Evolutionary conservation across 1,284 basidiomycete genomes (phyloP).

Genomic region (Anthracocystis walkeri): DNA sequence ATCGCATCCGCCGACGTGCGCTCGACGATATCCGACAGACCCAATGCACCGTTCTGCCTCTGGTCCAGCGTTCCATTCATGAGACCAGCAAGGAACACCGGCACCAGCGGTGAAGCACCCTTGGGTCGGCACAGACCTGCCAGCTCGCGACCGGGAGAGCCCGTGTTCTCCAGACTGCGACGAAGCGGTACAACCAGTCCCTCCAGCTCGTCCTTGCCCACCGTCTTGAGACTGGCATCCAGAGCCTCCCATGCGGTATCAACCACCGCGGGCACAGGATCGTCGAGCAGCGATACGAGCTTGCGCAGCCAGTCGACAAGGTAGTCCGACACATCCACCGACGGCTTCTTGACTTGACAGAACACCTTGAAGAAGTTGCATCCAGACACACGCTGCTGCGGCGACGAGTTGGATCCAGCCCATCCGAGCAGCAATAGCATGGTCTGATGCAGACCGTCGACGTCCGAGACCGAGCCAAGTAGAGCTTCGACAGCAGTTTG

Average conservation of each 20-base stretch:
- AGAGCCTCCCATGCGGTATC: slow-evolving; percentile 85
- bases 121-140: slow-evolving; percentile 90
- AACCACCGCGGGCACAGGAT: slow-evolving; percentile 80
- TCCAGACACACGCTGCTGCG: slow-evolving; percentile 53
- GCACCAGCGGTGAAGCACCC: slow-evolving; percentile 87
- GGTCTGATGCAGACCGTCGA: slow-evolving; percentile 65
- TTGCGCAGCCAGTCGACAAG: slow-evolving; percentile 95
- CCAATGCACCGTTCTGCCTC: slow-evolving; percentile 89
- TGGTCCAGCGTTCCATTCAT: slow-evolving; percentile 73
- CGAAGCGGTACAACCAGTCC: slow-evolving; percentile 77
- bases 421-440: slow-evolving; percentile 68
- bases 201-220: slow-evolving; percentile 93
- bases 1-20: slow-evolving; percentile 87
- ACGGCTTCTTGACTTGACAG: slow-evolving; percentile 57
- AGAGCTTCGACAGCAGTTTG: slow-evolving; percentile 53
- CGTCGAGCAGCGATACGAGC: slow-evolving; percentile 86
- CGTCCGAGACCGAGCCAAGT: slow-evolving; percentile 56
- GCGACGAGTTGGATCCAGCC: slow-evolving; percentile 54
- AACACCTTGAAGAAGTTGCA: slow-evolving; percentile 62
- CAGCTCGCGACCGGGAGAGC: slow-evolving; percentile 81
- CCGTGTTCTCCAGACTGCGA: slow-evolving; percentile 86
- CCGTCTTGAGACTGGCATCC: slow-evolving; percentile 87
- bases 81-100: slow-evolving; percentile 86
- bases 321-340: slow-evolving; percentile 73
- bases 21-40: slow-evolving; percentile 92